Base-by-base conservation (phyloP, 345 rosid genomes). In the Anacardium occidentale region DNA sequence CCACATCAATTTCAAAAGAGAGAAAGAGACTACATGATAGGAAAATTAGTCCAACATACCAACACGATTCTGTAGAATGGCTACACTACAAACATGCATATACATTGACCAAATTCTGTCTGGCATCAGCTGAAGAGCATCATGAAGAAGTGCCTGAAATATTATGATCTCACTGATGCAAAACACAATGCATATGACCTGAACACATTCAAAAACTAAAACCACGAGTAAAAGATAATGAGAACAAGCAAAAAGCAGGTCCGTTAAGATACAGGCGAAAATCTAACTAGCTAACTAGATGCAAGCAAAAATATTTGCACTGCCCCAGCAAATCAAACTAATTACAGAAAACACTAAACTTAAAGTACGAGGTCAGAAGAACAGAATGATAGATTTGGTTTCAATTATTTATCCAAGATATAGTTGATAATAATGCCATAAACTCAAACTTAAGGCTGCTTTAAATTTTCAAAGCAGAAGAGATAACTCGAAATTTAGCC, bases 61-160 rank as follows among this genome's bases (percentile, higher is more conserved):
- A 65, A 94, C 93, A 21, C 93, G 93, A 64, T 89, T 94, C 69
- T 92, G 98, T 73, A 94, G 80, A 75, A 94, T 87, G 66, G 89
- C 88, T 21, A 85, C 86, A 77, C 90, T 77, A 69, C 98, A 98
- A 21, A 71, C 76, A 74, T 83, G 82, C 79, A 92, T 83, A 72
- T 88, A 75, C 66, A 80, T 79, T 44, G 92, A 79, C 97, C 98
- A 94, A 62, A 59, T 81, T 76, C 59, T 74, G 66, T 80, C 78
- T 21, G 82, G 77, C 84, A 82, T 82, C 64, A 66, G 66, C 63
- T 75, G 80, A 73, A 92, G 85, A 47, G 91, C 74, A 59, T 85
- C 87, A n/a, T 80, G 85, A 77, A 92, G 86, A 18, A 68, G 80
- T 73, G 64, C 87, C 98, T 94, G 83, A 48, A 70, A 56, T 51